phyloP scores from a whole-genome alignment of 805 yeast genomes.

The Teunomyces kruisii region DNA sequence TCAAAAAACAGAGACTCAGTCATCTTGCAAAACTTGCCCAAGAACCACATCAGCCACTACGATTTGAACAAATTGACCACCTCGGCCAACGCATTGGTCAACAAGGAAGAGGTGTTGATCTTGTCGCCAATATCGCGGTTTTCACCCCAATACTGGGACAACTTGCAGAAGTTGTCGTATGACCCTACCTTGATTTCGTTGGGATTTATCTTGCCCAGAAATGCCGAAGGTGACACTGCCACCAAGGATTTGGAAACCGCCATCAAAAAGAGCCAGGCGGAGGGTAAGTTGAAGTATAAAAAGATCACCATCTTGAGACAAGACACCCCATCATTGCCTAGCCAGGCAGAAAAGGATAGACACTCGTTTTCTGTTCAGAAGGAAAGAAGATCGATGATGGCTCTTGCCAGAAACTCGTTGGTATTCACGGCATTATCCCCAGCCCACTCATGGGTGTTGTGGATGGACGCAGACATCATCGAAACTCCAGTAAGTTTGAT shows the following conservation, averaged over 20 bases:
- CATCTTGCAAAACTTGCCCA: slow-evolving; percentile 61
- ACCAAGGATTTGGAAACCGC: slow-evolving; percentile 70
- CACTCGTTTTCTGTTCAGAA: slow-evolving; percentile 87
- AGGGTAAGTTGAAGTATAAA: slow-evolving; percentile 63
- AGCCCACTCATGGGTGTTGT: slow-evolving; percentile 88
- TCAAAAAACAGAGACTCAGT: slow-evolving; percentile 50
- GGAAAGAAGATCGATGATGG: slow-evolving; percentile 87
- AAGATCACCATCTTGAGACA: slow-evolving; percentile 89
- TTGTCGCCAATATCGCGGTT: slow-evolving; percentile 90
- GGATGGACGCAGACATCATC: slow-evolving; percentile 94
- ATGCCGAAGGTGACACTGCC: slow-evolving; percentile 77
- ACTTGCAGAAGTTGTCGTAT: slow-evolving; percentile 69
- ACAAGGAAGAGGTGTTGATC: slow-evolving; percentile 80
- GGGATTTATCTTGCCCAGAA: slow-evolving; percentile 90
- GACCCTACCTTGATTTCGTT: slow-evolving; percentile 84
- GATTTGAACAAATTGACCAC: slow-evolving; percentile 79
- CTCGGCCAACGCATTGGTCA: slow-evolving; percentile 67
- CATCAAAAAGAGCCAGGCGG: slow-evolving; percentile 67
- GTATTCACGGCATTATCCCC: slow-evolving; percentile 88
- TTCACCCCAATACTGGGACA: slow-evolving; percentile 84
- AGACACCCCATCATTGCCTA: slow-evolving; percentile 73
- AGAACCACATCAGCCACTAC: slow-evolving; percentile 77
- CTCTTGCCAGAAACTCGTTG: slow-evolving; percentile 88
- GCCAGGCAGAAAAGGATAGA: slow-evolving; percentile 82
- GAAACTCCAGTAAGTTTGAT: slow-evolving; percentile 83